These are phyloP conservation scores for Pseudoneurospora amorphoporcata DNA, from an alignment of 495 filamentous ascomycete species.

Conservation along the genomic window DNA sequence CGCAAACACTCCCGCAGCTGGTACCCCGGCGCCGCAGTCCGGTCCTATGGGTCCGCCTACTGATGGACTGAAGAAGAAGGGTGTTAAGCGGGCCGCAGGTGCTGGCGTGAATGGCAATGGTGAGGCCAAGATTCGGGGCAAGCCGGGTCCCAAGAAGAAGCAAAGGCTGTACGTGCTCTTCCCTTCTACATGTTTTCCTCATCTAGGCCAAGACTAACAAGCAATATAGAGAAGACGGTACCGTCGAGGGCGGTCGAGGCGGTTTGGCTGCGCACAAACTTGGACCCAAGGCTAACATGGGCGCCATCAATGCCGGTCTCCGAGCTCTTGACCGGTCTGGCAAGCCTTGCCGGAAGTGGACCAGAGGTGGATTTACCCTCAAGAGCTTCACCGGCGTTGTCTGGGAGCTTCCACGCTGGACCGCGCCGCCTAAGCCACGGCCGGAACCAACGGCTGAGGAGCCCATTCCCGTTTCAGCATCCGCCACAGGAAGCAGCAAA, in stretches of 20 bases:
- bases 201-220: neutral
- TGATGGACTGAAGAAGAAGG: conserved; percentile 52
- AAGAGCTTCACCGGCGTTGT: conserved; percentile 87
- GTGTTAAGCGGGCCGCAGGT: conserved; percentile 34
- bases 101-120: conserved; percentile 40
- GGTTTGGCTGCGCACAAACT: conserved; percentile 54
- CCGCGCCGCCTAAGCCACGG: conserved; percentile 49
- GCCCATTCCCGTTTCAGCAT: conserved; percentile 26
- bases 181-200: neutral
- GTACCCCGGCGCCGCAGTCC: conserved; percentile 33
- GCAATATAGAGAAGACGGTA: conserved; percentile 48
- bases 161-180: conserved; percentile 66
- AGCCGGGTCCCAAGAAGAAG: conserved; percentile 94
- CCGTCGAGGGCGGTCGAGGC: conserved; percentile 39
- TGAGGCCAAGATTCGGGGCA: conserved; percentile 55
- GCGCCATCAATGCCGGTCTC: conserved; percentile 93
- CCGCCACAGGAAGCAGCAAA: conserved; percentile 63
- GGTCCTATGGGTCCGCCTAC: conserved; percentile 40
- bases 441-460: conserved; percentile 25
- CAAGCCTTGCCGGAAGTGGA: conserved; percentile 86
- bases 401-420: conserved; percentile 83
- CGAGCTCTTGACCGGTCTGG: conserved; percentile 86
- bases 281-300: conserved; percentile 94
- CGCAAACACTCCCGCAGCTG: conserved; percentile 34
- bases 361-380: conserved; percentile 65